Evolutionary conservation across 768 basidiomycete genomes (phyloP).

Genomic region (Krasilnikovozyma curviuscula): DNA sequence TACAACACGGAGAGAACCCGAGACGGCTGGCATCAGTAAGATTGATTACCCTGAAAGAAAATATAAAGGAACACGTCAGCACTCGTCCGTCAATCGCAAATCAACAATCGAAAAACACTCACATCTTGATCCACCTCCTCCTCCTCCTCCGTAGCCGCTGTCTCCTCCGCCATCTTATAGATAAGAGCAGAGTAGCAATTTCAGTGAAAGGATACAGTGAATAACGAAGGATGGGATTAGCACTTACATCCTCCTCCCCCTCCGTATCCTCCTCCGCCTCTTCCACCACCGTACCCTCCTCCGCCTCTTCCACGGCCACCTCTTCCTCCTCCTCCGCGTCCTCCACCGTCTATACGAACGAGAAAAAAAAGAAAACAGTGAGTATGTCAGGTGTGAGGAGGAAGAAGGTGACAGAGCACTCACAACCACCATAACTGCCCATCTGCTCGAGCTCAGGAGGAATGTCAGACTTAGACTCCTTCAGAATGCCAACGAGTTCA

Average conservation of each 20-base stretch:
- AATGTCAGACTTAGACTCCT: constrained; percentile 66
- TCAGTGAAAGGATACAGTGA: background rate
- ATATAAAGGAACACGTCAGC: too few relatives aligned
- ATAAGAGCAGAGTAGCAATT: constrained; percentile 12
- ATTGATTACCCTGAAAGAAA: too few relatives aligned
- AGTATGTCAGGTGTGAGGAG: constrained; percentile 35
- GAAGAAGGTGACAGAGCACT: constrained; percentile 33
- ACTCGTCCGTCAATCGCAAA: too few relatives aligned
- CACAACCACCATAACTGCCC: constrained; percentile 67
- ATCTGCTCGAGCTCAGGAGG: constrained; percentile 86
- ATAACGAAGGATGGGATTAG: background rate
- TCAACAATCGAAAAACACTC: too few relatives aligned
- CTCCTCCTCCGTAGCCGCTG: constrained; percentile 18
- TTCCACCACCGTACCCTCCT: constrained; percentile 12
- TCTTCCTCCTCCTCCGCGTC: constrained; percentile 32
- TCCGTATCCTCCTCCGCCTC: constrained; percentile 35
- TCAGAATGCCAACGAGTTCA: constrained; percentile 67
- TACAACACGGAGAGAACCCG: too few relatives aligned
- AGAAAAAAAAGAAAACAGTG: constrained; percentile 37
- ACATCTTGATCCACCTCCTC: background rate
- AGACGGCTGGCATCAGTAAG: too few relatives aligned
- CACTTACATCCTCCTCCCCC: constrained; percentile 29
- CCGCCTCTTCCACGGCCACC: constrained; percentile 17
- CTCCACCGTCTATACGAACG: background rate
- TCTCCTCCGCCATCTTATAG: constrained; percentile 17